Percentiles rank a stretch among this genome's conserved stretches.
Conservation (phyloP, 2,329 filamentous ascomycete species). For the Verticillium nubilum region DNA sequence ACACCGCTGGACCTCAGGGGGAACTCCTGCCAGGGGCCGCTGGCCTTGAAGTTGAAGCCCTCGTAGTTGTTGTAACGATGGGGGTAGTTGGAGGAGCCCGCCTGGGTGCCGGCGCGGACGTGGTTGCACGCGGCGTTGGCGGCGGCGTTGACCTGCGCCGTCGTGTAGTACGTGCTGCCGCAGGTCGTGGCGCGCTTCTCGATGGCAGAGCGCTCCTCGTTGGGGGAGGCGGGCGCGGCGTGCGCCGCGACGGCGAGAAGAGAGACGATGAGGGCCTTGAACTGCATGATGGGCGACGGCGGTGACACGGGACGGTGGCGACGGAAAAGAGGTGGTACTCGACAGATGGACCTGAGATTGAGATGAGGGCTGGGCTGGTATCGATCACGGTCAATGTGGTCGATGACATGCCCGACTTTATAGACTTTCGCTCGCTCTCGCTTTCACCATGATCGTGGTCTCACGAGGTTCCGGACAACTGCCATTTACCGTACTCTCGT, state of each 20-base stretch:
- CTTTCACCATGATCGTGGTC: background rate
- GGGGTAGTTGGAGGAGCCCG: conserved; percentile 40
- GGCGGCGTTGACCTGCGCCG: conserved; percentile 43
- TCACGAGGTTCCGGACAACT: background rate
- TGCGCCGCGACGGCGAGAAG: conserved; percentile 9
- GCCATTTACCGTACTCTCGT: background rate
- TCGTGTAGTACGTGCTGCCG: conserved; percentile 47
- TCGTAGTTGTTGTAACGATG: conserved; percentile 60
- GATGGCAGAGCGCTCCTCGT: conserved; percentile 27
- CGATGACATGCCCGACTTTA: background rate
- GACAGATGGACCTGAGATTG: background rate
- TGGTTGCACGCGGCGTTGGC: conserved; percentile 46
- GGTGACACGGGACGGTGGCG: background rate
- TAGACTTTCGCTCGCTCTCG: background rate
- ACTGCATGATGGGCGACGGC: conserved; percentile 8
- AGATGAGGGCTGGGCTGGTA: background rate
- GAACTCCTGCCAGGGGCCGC: conserved; percentile 59
- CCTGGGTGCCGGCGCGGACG: conserved; percentile 31
- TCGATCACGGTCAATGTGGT: background rate
- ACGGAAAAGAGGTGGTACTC: background rate
- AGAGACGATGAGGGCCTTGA: conserved; percentile 9
- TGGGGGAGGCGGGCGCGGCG: conserved; percentile 5
- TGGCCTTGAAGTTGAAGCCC: conserved; percentile 53
- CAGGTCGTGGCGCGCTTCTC: conserved; percentile 39
- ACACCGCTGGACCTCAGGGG: conserved; percentile 50